phyloP scores from a whole-genome alignment of 2,329 filamentous ascomycete genomes.

The Alternaria viburni region DNA sequence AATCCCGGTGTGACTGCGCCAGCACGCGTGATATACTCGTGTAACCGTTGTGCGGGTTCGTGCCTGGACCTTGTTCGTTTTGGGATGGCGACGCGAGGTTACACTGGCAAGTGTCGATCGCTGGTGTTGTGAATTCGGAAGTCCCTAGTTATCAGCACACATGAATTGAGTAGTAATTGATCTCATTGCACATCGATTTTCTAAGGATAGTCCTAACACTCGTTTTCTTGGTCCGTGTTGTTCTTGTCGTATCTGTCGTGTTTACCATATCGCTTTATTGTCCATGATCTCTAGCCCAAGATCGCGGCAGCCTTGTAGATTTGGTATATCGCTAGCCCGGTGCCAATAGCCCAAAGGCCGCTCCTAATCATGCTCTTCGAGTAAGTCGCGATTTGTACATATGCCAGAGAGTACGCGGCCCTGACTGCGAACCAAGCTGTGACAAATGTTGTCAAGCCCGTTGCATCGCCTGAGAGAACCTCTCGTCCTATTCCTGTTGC shows the following conservation, averaged over 20 bases:
- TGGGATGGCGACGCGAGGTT: background rate
- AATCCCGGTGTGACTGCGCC: background rate
- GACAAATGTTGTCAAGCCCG: conserved; percentile 29
- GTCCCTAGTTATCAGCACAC: background rate
- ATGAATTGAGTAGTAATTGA: background rate
- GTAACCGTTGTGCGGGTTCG: background rate
- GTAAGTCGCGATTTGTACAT: conserved; percentile 27
- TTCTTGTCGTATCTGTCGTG: background rate
- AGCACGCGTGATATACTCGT: background rate
- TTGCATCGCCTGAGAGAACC: conserved; percentile 19
- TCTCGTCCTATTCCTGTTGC: conserved; percentile 17
- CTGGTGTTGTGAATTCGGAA: background rate
- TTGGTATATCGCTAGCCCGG: conserved; percentile 22
- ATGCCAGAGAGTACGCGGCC: conserved; percentile 26
- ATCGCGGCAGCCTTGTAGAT: conserved; percentile 32
- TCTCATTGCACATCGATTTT: background rate
- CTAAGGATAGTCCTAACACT: background rate
- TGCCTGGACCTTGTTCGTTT: background rate
- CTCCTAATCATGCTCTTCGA: conserved; percentile 29
- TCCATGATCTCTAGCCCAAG: conserved; percentile 13
- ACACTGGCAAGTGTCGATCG: background rate
- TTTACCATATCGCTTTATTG: background rate
- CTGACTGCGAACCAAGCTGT: conserved; percentile 25
- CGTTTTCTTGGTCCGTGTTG: background rate
- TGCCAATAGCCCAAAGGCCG: conserved; percentile 17